Evolutionary conservation across 768 basidiomycete genomes (phyloP).

Genomic region (Kwoniella dendrophila): DNA sequence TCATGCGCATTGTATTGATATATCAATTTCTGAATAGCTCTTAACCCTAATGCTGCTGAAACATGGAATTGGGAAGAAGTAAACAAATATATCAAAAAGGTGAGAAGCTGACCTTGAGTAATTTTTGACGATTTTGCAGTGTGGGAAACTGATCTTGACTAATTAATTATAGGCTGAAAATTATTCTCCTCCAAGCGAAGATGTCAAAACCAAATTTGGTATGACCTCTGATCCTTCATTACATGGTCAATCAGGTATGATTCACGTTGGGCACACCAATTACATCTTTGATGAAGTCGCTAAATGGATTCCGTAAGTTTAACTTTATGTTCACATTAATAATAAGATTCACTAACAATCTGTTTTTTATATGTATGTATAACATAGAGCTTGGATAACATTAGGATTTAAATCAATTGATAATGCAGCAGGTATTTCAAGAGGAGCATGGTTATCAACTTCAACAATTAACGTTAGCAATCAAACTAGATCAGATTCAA

Average conservation of each 20-base stretch:
- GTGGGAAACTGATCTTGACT: slow-evolving; percentile 56
- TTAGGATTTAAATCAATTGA: slow-evolving; percentile 47
- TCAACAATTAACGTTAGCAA: slow-evolving; percentile 67
- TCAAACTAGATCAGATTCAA: slow-evolving; percentile 69
- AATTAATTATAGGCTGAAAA: slow-evolving; percentile 63
- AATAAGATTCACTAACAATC: slow-evolving; percentile 51
- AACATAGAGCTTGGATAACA: slow-evolving; percentile 33
- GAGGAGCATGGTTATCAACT: slow-evolving; percentile 60
- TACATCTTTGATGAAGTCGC: slow-evolving; percentile 61
- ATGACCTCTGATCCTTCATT: slow-evolving; percentile 60
- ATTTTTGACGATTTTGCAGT: too few species aligned
- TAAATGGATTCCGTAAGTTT: slow-evolving; percentile 62
- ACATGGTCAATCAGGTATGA: slow-evolving; percentile 64
- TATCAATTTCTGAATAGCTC: slow-evolving; percentile 49
- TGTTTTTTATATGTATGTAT: slow-evolving; percentile 55
- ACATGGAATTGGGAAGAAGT: slow-evolving; percentile 52
- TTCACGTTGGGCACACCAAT: slow-evolving; percentile 60
- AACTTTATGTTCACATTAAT: not conserved
- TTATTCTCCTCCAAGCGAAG: slow-evolving; percentile 62
- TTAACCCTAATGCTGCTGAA: slow-evolving; percentile 44
- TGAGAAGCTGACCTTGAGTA: slow-evolving; percentile 60
- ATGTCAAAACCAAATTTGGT: slow-evolving; percentile 57
- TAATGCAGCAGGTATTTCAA: slow-evolving; percentile 58
- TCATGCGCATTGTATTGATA: not conserved
- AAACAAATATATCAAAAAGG: slow-evolving; percentile 52